These are phyloP conservation scores for Sergeia podlipaevii DNA, from an alignment of 208 protist genomes.

Conservation along the genomic window DNA sequence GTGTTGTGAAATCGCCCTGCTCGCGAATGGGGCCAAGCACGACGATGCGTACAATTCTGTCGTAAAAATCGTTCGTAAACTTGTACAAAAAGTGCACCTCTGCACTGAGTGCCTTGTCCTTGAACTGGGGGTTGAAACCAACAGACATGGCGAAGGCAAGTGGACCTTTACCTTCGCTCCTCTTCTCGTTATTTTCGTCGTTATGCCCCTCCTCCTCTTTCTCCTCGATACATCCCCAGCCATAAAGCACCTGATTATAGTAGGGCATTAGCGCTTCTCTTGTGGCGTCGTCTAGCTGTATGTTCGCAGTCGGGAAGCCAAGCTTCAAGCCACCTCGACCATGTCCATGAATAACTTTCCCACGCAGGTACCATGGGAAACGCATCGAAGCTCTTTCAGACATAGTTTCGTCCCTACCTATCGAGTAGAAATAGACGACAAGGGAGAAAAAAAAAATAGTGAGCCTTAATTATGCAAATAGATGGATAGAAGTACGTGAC, in stretches of 20 bases:
- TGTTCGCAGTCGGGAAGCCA: constrained; percentile 88
- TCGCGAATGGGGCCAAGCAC: constrained; percentile 51
- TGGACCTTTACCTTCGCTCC: too few species aligned
- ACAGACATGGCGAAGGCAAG: constrained; percentile 86
- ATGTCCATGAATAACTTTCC: constrained; percentile 79
- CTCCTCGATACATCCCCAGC: constrained; percentile 69
- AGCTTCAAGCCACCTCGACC: constrained; percentile 83
- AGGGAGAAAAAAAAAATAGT: too few species aligned
- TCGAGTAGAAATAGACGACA: too few species aligned
- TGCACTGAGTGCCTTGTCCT: constrained; percentile 59
- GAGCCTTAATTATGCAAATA: too few species aligned
- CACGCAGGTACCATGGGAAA: constrained; percentile 57
- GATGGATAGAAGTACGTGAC: too few species aligned
- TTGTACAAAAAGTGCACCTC: constrained; percentile 89
- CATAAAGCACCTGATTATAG: constrained; percentile 73
- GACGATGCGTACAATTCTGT: constrained; percentile 59
- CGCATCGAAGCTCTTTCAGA: too few species aligned
- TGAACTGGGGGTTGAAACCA: constrained; percentile 89
- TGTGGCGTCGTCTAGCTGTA: constrained; percentile 44
- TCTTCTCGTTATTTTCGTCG: constrained; percentile 1
- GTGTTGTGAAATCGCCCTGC: constrained; percentile 62
- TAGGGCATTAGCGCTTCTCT: constrained; percentile 42
- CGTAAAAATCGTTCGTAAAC: constrained; percentile 89
- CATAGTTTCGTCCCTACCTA: too few species aligned
- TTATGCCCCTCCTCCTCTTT: constrained; percentile 2